Evolutionary conservation across 2,329 filamentous ascomycete species (phyloP).

Genomic region (Scedosporium minutisporum): DNA sequence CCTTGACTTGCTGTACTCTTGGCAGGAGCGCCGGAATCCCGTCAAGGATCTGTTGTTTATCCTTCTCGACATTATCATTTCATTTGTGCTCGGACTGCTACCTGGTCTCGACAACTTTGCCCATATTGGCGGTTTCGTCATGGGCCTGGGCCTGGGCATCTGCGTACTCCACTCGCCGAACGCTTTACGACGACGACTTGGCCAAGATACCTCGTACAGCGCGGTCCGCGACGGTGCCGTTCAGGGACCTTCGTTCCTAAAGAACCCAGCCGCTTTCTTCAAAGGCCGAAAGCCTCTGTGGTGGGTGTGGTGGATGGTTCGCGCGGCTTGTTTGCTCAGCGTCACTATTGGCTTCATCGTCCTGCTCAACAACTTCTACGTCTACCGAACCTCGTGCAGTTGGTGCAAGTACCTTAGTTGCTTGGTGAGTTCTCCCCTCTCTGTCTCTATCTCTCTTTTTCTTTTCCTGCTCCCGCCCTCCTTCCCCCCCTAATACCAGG

Average conservation of each 20-base stretch:
- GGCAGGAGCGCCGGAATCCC: slow-evolving; percentile 68
- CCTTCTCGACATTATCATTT: slow-evolving; percentile 73
- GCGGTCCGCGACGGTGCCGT: slow-evolving; percentile 47
- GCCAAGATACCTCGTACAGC: slow-evolving; percentile 61
- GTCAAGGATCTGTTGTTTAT: slow-evolving; percentile 82
- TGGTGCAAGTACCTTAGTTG: slow-evolving; percentile 98
- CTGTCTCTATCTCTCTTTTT: not conserved
- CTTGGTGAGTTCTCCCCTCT: slow-evolving; percentile 53
- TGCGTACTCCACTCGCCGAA: slow-evolving; percentile 85
- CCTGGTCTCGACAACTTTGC: slow-evolving; percentile 95
- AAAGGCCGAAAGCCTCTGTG: slow-evolving; percentile 85
- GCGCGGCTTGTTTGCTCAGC: slow-evolving; percentile 67
- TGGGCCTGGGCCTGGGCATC: slow-evolving; percentile 79
- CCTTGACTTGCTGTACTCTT: slow-evolving; percentile 87
- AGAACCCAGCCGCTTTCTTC: slow-evolving; percentile 69
- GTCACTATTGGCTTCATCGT: slow-evolving; percentile 79
- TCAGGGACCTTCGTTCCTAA: slow-evolving; percentile 46
- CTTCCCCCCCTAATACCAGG: not conserved
- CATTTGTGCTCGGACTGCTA: slow-evolving; percentile 83
- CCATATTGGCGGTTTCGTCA: slow-evolving; percentile 91
- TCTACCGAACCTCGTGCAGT: slow-evolving; percentile 60
- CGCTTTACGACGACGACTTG: slow-evolving; percentile 63
- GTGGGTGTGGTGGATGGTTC: slow-evolving; percentile 95
- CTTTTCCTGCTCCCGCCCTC: not conserved
- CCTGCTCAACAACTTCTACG: slow-evolving; percentile 85